These are phyloP conservation scores for Catenaria anguillulae DNA, from an alignment of 371 early-diverging fungal species.

Conservation along the genomic window DNA sequence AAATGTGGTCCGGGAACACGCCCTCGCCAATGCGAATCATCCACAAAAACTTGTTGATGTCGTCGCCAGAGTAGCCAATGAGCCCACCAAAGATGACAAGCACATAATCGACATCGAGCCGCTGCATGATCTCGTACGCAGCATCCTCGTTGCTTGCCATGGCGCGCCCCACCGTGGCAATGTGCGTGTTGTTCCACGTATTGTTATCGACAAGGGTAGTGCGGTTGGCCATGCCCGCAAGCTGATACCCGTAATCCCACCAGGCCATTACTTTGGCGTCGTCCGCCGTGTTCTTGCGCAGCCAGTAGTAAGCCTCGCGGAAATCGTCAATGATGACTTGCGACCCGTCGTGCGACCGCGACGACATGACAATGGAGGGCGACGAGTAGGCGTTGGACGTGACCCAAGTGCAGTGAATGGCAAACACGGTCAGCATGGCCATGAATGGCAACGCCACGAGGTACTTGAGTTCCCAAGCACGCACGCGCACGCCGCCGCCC, in stretches of 20 bases:
- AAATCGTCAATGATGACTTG: constrained; percentile 96
- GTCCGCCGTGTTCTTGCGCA: constrained; percentile 83
- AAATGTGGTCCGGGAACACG: constrained; percentile 84
- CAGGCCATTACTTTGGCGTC: constrained; percentile 94
- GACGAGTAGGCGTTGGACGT: constrained; percentile 95
- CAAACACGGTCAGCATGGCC: constrained; percentile 49
- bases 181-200: constrained; percentile 99
- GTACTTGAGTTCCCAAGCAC: constrained; percentile 30
- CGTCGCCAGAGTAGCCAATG: constrained; percentile 95
- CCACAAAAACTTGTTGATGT: constrained; percentile 99
- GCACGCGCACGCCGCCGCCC: constrained; percentile 19
- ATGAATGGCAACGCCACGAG: constrained; percentile 42
- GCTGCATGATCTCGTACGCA: constrained; percentile 72
- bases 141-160: constrained; percentile 83
- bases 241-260: constrained; percentile 99
- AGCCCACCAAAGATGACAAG: constrained; percentile 90
- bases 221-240: constrained; percentile 96
- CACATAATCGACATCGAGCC: constrained; percentile 91
- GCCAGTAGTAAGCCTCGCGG: constrained; percentile 98
- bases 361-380: constrained; percentile 95
- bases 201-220: constrained; percentile 98
- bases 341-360: constrained; percentile 66
- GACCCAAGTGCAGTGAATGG: constrained; percentile 96
- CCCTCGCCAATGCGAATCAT: constrained; percentile 97
- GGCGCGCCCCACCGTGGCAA: constrained; percentile 94